Base-by-base conservation (phyloP, 2,329 filamentous ascomycete species). In the Talaromyces verruculosus region DNA sequence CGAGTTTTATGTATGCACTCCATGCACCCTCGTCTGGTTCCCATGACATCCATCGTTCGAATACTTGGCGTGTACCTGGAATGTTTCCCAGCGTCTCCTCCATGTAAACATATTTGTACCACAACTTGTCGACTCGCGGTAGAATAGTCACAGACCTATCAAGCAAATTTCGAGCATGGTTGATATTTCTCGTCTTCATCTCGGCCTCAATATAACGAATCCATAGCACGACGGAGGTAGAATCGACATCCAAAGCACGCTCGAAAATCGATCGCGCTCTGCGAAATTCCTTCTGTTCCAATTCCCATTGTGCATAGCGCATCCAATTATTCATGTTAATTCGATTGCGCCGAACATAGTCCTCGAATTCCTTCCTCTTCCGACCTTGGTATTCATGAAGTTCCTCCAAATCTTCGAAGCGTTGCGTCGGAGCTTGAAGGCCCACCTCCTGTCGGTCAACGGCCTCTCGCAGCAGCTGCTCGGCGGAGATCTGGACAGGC, bases 41-140 rank as follows among this genome's bases (percentile, higher is more conserved):
- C 95, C 95, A 99, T 68, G 91, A 89, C 90, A 99, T 94, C 95
- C 95, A 99, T 55, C 95, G 86, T 81, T 99, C 95, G 76, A 98
- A 99, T 0, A 98, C 92, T 72, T 97, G 92, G 66, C 95, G 85
- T 2, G 93, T 96, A 41, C 94, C 95, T 2, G 93, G 88, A 59
- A 99, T 89, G 73, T 99, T 97, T 6, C 93, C 93, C 64, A 99
- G 85, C 80, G 94, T 98, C 84, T 99, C 95, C 82, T 98, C 94
- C 90, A 97, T 96, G 77, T 96, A 97, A 30, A 96, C 92, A 83
- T 97, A 99, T 78, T 98, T 98, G 83, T 97, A 99, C 95, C 95
- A 99, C 39, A 99, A 82, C 84, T 98, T 98, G 77, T 98, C 93
- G 47, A 98, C 87, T 65, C 95, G 85, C 5, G 95, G 95, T 45